phyloP scores from a whole-genome alignment of 129 eudicot genomes.

The Flaveria trinervia region DNA sequence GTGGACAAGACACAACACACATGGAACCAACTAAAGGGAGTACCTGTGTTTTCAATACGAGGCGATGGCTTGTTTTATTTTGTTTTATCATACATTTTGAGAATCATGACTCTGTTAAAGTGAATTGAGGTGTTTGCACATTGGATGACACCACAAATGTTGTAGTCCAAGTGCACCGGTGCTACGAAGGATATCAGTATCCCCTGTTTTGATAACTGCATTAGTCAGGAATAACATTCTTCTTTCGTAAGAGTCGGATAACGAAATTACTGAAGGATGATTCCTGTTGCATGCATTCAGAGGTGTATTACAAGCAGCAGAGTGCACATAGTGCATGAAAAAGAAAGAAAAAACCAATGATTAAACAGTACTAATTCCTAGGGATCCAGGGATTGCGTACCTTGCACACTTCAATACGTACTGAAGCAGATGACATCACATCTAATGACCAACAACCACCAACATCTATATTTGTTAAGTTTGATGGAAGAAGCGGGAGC shows the following conservation, averaged over 20 bases:
- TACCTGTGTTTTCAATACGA: not conserved
- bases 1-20: not conserved
- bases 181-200: not conserved
- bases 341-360: not conserved
- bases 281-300: slow-evolving; percentile 18
- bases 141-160: slow-evolving; percentile 9
- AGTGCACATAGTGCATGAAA: not conserved
- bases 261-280: not conserved
- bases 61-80: slow-evolving; percentile 1
- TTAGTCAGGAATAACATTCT: not conserved
- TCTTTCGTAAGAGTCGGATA: not conserved
- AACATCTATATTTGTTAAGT: not conserved
- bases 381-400: slow-evolving; percentile 1
- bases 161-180: not conserved
- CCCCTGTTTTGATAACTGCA: not conserved
- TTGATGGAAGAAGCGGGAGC: slow-evolving; percentile 19
- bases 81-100: not conserved
- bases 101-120: too few species aligned
- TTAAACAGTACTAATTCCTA: not conserved
- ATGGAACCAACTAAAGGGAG: not conserved
- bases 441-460: not conserved
- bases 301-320: not conserved
- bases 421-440: slow-evolving; percentile 14
- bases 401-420: not conserved
- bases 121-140: not conserved